Conservation (phyloP, 148 eudicot species). For the Persicaria tinctoria region DNA sequence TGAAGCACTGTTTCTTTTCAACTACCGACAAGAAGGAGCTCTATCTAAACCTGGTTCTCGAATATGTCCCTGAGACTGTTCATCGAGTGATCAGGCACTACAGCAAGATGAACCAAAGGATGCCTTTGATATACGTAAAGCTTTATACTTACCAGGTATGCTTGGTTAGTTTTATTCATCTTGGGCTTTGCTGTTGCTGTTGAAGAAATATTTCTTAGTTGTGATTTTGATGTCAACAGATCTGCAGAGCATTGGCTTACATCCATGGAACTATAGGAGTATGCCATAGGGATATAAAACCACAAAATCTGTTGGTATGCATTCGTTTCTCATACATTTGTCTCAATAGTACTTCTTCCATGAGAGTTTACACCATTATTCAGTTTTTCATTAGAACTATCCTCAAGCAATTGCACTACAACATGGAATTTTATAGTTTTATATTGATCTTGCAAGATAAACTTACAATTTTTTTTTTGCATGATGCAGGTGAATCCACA, state of each 20-base stretch:
- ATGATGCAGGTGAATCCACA: conserved; percentile 69
- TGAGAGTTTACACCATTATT: not conserved
- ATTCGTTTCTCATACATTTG: not conserved
- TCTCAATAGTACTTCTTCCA: not conserved
- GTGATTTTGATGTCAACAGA: conserved; percentile 26
- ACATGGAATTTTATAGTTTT: not conserved
- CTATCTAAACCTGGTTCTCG: conserved; percentile 63
- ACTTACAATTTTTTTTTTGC: not conserved
- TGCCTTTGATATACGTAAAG: conserved; percentile 75
- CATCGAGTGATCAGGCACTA: conserved; percentile 65
- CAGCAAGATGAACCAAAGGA: conserved; percentile 64
- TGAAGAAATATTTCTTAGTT: not conserved
- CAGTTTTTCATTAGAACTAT: not conserved
- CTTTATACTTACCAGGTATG: conserved; percentile 68
- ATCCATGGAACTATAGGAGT: conserved; percentile 58
- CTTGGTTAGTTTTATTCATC: not conserved
- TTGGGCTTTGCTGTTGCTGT: not conserved
- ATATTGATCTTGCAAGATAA: not conserved
- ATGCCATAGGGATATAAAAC: conserved; percentile 68
- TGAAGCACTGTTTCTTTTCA: conserved; percentile 84
- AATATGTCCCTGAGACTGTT: conserved; percentile 78
- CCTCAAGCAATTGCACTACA: not conserved
- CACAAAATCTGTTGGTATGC: conserved; percentile 67
- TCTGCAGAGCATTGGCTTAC: conserved; percentile 58
- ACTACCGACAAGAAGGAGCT: conserved; percentile 68